Evolutionary conservation across 2,329 filamentous ascomycete genomes (phyloP), one percentile per base, ranked within the genome.

Genomic region (Thielaviopsis ethacetica): DNA sequence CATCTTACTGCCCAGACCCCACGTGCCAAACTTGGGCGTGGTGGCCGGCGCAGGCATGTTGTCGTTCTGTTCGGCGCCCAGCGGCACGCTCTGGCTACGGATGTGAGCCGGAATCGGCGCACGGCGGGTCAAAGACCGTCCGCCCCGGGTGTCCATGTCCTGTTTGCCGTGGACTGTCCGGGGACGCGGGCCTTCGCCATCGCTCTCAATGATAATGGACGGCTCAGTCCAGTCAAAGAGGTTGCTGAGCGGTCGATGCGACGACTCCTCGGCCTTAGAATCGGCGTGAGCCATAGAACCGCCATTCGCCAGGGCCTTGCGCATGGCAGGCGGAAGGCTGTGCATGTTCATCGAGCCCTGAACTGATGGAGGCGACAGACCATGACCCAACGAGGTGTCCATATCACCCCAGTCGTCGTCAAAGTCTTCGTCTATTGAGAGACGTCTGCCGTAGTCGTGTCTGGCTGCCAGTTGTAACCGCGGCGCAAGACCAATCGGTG

Each of bases 191-290:
- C 78, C 78, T 61, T 77, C 78, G 17, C 72, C 70, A 53, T 84
- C 80, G 57, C 75, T 71, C 69, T 82, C 85, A 24, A 86, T 84
- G 61, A 80, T 74, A 6, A 74, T 71, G 26, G 79, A 71, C 15
- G 84, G 77, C 68, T 91, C 87, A 54, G 83, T 82, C 85, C 85
- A 89, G 68, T 91, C 86, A 65, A 91, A 91, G 2, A 91, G 73
- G 64, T 79, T 90, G 68, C 84, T 86, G 62, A 79, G 73, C 2
- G 79, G 79, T 15, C 80, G 75, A 7, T n/a, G 9, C 2, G 56
- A 44, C n/a, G 26, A 21, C 5, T 57, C 55, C 63, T 38, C 69
- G 64, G 24, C 62, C 62, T 53, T 67, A 67, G 56, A 54, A 50
- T 58, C 47, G 17, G 10, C 7, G 10, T 12, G 30, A 34, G 30